Evolutionary conservation across 768 basidiomycete species (phyloP).

Genomic region (Rhodotorula babjevae): DNA sequence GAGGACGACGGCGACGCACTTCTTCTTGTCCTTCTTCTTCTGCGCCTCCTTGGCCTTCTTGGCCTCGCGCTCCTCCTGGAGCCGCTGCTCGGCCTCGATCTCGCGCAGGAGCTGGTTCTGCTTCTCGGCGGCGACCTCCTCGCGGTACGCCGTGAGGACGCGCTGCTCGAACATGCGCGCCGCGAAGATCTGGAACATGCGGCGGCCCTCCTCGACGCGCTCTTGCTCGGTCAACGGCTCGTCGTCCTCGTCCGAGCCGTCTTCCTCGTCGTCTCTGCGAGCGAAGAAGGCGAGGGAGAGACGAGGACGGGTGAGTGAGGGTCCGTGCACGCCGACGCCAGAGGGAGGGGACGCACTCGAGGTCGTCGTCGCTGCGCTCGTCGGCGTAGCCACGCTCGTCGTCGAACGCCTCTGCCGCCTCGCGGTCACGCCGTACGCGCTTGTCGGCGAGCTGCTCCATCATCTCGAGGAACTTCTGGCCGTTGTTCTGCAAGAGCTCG

Average conservation of each 20-base stretch:
- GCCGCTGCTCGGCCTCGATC: constrained; percentile 89
- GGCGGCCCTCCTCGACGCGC: constrained; percentile 98
- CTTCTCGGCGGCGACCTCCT: constrained; percentile 85
- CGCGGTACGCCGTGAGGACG: constrained; percentile 90
- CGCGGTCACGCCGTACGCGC: constrained; percentile 80
- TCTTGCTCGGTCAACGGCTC: constrained; percentile 88
- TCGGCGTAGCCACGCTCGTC: constrained; percentile 65
- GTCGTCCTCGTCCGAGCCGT: constrained; percentile 51
- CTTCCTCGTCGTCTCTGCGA: constrained; percentile 55
- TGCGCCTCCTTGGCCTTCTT: constrained; percentile 91
- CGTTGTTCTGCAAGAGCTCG: constrained; percentile 96
- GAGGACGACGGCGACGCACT: constrained; percentile 50
- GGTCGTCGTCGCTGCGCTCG: constrained; percentile 50
- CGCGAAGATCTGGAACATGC: constrained; percentile 99
- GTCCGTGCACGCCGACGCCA: not conserved
- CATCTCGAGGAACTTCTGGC: constrained; percentile 99
- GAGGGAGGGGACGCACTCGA: constrained; percentile 17
- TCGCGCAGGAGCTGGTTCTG: constrained; percentile 88
- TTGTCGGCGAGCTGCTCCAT: constrained; percentile 98
- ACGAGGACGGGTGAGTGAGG: not conserved
- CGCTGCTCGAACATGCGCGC: constrained; percentile 99
- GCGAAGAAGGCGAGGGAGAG: too few relatives aligned
- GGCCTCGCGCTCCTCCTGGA: constrained; percentile 76
- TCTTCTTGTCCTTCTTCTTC: constrained; percentile 99
- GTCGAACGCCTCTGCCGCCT: constrained; percentile 55